phyloP scores from a whole-genome alignment of 208 protist genomes.

The Naegleria lovaniensis region DNA sequence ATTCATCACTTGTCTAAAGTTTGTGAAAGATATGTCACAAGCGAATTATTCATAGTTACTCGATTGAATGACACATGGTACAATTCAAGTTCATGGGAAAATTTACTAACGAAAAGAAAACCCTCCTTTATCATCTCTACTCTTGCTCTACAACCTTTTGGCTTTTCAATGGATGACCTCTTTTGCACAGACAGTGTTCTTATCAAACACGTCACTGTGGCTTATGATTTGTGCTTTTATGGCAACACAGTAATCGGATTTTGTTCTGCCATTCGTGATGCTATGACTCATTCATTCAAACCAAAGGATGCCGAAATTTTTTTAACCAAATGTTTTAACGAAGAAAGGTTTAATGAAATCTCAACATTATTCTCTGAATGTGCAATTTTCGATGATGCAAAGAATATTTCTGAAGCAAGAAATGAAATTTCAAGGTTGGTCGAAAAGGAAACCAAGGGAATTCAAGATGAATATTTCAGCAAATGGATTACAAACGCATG shows the following conservation, averaged over 20 bases:
- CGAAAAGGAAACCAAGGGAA: too few species aligned
- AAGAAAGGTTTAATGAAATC: neutral
- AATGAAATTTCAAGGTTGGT: neutral
- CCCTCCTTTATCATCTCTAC: neutral
- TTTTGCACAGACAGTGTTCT: neutral
- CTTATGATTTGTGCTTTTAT: neutral
- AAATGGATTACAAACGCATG: too few species aligned
- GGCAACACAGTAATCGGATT: neutral
- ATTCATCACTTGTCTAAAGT: neutral
- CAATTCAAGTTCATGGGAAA: neutral
- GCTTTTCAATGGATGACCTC: neutral
- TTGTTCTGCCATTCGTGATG: neutral
- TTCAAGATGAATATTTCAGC: too few species aligned
- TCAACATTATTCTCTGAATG: neutral
- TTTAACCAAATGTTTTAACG: neutral
- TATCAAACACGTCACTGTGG: neutral
- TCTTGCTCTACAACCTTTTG: neutral
- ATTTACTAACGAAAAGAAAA: neutral
- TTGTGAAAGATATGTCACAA: neutral
- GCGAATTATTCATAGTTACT: neutral
- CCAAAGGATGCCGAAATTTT: neutral
- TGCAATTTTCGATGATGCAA: neutral
- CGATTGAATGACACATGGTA: neutral
- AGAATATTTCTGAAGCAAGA: neutral
- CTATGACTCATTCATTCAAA: neutral